A percentile compares a stretch with the other conserved stretches of the same genome.
These are phyloP conservation scores for Phoma sp. DNA, from an alignment of 2,329 filamentous ascomycete species.

Conservation along the genomic window DNA sequence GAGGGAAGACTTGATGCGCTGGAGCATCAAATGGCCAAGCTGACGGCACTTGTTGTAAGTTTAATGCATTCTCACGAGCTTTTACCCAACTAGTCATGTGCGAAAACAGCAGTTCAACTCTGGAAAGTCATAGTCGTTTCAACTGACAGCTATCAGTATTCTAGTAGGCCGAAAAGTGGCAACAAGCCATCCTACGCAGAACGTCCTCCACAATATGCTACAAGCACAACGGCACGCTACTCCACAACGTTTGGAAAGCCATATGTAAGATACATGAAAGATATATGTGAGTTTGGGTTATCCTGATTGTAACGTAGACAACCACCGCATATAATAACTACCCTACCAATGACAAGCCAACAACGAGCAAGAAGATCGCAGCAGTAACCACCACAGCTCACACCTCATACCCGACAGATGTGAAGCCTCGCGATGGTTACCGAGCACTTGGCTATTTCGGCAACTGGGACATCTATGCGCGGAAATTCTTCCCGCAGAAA, in stretches of 20 bases:
- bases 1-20: slow-evolving; percentile 8
- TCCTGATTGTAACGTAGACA: background rate
- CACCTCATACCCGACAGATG: slow-evolving; percentile 1
- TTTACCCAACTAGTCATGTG: too few species aligned
- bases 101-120: too few species aligned
- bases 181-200: background rate
- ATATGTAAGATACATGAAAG: slow-evolving; percentile 1
- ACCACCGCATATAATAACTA: background rate
- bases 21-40: slow-evolving; percentile 1
- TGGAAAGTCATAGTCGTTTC: too few species aligned
- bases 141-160: background rate
- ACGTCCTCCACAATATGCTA: background rate
- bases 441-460: slow-evolving; percentile 70
- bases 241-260: slow-evolving; percentile 12
- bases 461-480: slow-evolving; percentile 85
- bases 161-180: background rate
- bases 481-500: slow-evolving; percentile 85
- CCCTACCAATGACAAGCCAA: background rate
- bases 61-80: too few species aligned
- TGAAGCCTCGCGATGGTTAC: slow-evolving; percentile 19
- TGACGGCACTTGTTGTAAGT: slow-evolving; percentile 14
- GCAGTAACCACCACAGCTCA: slow-evolving; percentile 1
- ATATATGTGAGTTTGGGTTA: too few species aligned
- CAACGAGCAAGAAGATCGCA: background rate
- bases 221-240: slow-evolving; percentile 3